Base-by-base conservation (phyloP, 495 filamentous ascomycete genomes). In the Venustampulla echinocandica region DNA sequence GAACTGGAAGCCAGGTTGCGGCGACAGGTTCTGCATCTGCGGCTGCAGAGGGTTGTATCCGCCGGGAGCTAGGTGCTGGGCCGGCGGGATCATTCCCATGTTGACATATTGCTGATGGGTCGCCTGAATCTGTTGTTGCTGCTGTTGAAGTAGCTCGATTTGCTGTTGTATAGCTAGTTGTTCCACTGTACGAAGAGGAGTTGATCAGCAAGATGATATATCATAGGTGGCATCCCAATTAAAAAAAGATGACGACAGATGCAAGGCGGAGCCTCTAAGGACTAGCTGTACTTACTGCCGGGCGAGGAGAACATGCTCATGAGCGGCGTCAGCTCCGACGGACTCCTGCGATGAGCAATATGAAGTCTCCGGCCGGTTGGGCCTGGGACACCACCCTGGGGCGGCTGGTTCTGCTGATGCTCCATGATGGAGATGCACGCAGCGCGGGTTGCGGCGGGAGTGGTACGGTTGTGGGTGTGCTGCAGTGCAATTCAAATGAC, bases 111-210 rank as follows among this genome's bases (percentile, higher is more conserved):
- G 90, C 65, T 94, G 90, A 55, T 96, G 89, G 42, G 87, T 89
- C 44, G 85, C 85, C 61, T 90, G 84, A 64, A 97, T 93, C 61
- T 97, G 93, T 66, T 97, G 93, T 61, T 98, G 92, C 61, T 97
- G 93, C 63, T 94, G 89, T 68, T 98, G 92, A 55, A 98, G 77
- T 66, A 90, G 74, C 68, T 98, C 90, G 61, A 97, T 96, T 67
- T 98, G 92, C 72, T 97, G 92, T 65, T 95, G 90, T 66, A 98
- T 85, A 60, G 92, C 89, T 56, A 97, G 77, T 82, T 97, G 93
- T 75, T 97, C 92, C 87, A 95, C 87, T 92, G 54, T 23, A 44
- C 33, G 40, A 58, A 7, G 14, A 23, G 15, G 35, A 34, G 13
- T 18, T 19, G 64, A 55, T 56, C 53, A 58, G 60, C 52, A 57